Conservation (phyloP, 1,139 yeast genomes). For the Blastobotrys capitulatus region DNA sequence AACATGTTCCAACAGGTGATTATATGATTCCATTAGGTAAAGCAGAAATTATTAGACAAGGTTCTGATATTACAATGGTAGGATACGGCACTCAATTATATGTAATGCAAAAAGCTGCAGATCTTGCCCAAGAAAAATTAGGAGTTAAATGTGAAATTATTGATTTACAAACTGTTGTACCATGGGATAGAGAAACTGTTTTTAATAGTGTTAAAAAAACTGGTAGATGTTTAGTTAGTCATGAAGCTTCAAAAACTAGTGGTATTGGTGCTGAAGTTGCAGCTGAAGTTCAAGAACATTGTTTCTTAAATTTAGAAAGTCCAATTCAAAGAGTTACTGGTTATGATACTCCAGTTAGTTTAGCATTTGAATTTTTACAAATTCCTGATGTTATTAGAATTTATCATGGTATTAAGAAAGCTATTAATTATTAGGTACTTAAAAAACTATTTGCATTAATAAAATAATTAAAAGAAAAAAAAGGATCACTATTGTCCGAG, state of each 20-base stretch:
- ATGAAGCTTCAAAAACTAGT: slow-evolving; percentile 32
- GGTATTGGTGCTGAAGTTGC: slow-evolving; percentile 35
- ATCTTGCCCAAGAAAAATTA: slow-evolving; percentile 27
- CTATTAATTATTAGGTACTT: slow-evolving; percentile 25
- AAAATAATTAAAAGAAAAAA: background rate
- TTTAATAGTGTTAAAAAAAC: slow-evolving; percentile 31
- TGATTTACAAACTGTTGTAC: slow-evolving; percentile 33
- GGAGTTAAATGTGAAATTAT: slow-evolving; percentile 33
- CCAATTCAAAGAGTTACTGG: slow-evolving; percentile 35
- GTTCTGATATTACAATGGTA: slow-evolving; percentile 31
- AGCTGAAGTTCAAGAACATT: slow-evolving; percentile 32
- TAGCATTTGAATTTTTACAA: slow-evolving; percentile 31
- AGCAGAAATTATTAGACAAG: slow-evolving; percentile 31
- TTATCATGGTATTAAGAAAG: slow-evolving; percentile 31
- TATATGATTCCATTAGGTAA: slow-evolving; percentile 32
- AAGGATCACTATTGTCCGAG: too few species aligned
- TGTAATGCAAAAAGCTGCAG: slow-evolving; percentile 30
- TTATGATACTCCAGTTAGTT: slow-evolving; percentile 34
- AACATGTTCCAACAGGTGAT: slow-evolving; percentile 33
- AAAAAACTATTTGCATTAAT: background rate
- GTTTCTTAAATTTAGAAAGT: slow-evolving; percentile 33
- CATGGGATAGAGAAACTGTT: slow-evolving; percentile 36
- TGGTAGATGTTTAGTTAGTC: slow-evolving; percentile 32
- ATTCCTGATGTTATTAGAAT: slow-evolving; percentile 34
- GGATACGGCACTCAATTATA: slow-evolving; percentile 36